Conservation (phyloP, 768 basidiomycete species). For the Tylopilus intermedius region DNA sequence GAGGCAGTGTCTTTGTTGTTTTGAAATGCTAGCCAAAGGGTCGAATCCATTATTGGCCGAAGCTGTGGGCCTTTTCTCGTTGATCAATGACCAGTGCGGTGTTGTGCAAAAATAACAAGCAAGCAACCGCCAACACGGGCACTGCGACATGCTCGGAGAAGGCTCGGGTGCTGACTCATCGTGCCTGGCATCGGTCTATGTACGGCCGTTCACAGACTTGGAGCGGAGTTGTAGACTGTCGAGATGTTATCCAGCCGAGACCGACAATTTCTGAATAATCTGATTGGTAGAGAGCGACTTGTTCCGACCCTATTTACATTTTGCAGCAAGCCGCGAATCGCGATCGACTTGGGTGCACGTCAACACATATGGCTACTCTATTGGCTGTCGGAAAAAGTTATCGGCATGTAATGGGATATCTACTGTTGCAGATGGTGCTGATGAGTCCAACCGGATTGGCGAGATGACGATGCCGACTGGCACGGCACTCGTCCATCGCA, state of each 20-base stretch:
- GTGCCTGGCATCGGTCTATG: background rate
- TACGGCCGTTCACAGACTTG: background rate
- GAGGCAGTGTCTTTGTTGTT: no score
- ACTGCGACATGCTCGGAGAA: no score
- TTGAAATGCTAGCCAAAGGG: no score
- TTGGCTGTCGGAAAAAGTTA: background rate
- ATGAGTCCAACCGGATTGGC: background rate
- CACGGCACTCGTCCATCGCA: conserved; percentile 14
- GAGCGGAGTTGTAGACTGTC: background rate
- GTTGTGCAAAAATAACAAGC: no score
- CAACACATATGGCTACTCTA: background rate
- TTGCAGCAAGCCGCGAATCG: no score
- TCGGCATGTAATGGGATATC: background rate
- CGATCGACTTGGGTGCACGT: background rate
- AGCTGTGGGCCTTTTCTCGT: background rate
- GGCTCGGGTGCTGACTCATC: no score
- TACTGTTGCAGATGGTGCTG: background rate
- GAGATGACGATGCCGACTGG: background rate
- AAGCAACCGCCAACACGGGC: no score
- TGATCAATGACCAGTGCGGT: no score
- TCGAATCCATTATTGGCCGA: background rate
- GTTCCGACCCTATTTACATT: no score
- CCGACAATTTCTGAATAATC: background rate
- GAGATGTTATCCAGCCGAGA: background rate
- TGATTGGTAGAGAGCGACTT: background rate